Base-by-base conservation (phyloP, 805 yeast genomes). In the Candida schatavii region DNA sequence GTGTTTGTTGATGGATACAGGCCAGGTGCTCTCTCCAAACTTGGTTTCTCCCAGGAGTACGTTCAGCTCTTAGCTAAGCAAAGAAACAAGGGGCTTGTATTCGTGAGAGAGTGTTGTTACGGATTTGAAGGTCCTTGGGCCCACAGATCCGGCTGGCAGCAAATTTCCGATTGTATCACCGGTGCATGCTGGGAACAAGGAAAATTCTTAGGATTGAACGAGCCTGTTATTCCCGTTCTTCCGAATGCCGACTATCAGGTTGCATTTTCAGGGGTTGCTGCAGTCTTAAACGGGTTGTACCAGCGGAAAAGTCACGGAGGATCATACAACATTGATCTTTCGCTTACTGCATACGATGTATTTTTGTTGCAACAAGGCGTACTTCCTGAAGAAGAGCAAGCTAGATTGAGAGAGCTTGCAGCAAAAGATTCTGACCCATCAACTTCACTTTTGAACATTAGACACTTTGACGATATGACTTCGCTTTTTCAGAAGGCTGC, bases 191-290 rank as follows among this genome's bases (percentile, higher is more conserved):
- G 59, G 59, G 42, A 46, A 5, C 67, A 62, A 35, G 68, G 68
- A 13, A 26, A 41, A 25, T 46, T 55, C 9, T 42, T 62, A 30
- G 59, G 57, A 7, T 38, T 50, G 14, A 41, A 54, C 26, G 66
- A 61, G 44, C 68, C 68, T 4, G 50, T 61, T 51, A 48, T 63
- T 38, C 68, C 68, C 9, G 64, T 66, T 10, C 63, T 63, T 43
- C 68, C 68, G 17, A 62, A 57, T 62, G 52, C 62, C 40, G 68
- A 63, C 43, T 63, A 62, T 45, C 66, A 64, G 17, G 60, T 65
- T 20, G 68, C 67, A 2, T 61, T 62, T 43, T 46, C 58, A 44
- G 68, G 57, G 20, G 57, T 65, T 3, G 55, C 62, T 42, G 59
- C 64, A 7, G 62, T 60, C 15, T 43, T 61, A 29, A 36, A 48